Conservation (phyloP, 768 basidiomycete species). For the Kockovaella imperatae region DNA sequence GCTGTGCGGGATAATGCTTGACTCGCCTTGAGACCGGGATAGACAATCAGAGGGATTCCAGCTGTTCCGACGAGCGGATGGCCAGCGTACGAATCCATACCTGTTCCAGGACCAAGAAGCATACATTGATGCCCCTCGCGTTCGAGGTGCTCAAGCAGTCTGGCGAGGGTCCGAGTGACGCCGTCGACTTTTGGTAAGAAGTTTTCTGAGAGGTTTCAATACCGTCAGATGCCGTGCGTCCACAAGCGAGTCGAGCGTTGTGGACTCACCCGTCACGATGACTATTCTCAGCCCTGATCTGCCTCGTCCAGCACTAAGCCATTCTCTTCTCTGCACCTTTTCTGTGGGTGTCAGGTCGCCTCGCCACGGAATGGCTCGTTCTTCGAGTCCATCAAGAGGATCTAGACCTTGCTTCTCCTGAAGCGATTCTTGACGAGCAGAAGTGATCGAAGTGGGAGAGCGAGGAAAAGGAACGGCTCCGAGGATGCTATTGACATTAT, state of each 20-base stretch:
- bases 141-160: slow-evolving; percentile 48
- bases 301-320: slow-evolving; percentile 20
- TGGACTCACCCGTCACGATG: slow-evolving; percentile 35
- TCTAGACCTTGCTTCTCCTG: not conserved
- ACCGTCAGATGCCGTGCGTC: not conserved
- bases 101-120: slow-evolving; percentile 47
- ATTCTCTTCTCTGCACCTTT: slow-evolving; percentile 20
- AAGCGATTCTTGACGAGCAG: not conserved
- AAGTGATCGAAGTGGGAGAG: not conserved
- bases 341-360: slow-evolving; percentile 22
- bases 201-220: slow-evolving; percentile 37
- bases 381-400: not conserved
- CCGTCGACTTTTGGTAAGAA: slow-evolving; percentile 50
- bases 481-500: too few species aligned
- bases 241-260: not conserved
- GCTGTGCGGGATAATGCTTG: not conserved
- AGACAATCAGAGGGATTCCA: slow-evolving; percentile 47
- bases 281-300: slow-evolving; percentile 37
- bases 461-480: too few species aligned
- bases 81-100: slow-evolving; percentile 46
- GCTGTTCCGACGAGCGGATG: slow-evolving; percentile 48
- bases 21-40: slow-evolving; percentile 45
- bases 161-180: slow-evolving; percentile 48
- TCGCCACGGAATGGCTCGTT: not conserved
- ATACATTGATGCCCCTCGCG: slow-evolving; percentile 48